Evolutionary conservation across 441 rosid genomes (phyloP).

Genomic region (Populus hybrid): DNA sequence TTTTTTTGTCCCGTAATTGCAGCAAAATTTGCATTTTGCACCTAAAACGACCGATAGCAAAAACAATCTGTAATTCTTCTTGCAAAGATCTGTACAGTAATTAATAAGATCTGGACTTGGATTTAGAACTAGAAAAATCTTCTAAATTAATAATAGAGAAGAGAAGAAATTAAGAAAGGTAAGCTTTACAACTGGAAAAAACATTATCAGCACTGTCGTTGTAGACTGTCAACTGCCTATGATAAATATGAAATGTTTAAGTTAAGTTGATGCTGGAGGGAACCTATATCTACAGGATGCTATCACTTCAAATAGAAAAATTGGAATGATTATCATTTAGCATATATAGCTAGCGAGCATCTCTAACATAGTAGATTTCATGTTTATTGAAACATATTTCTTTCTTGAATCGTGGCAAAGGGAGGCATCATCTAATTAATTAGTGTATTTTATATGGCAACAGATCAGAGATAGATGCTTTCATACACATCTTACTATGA

Average conservation of each 20-base stretch:
- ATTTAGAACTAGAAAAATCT: too few relatives aligned
- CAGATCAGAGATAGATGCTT: conserved; percentile 14
- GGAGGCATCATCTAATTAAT: neutral
- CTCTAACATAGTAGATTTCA: conserved; percentile 7
- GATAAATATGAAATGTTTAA: conserved; percentile 11
- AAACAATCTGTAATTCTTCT: too few relatives aligned
- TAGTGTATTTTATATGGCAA: neutral
- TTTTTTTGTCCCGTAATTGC: too few relatives aligned
- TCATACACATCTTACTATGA: neutral
- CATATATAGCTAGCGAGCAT: neutral
- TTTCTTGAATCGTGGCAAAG: neutral
- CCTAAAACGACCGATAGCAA: too few relatives aligned
- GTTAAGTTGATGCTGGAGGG: neutral
- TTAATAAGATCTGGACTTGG: too few relatives aligned
- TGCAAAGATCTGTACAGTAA: too few relatives aligned
- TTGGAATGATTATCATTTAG: neutral
- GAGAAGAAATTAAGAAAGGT: too few relatives aligned
- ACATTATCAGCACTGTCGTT: neutral
- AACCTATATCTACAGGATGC: conserved; percentile 21
- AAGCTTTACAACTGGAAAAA: conserved; percentile 5
- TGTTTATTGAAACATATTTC: neutral
- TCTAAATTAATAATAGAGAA: too few relatives aligned
- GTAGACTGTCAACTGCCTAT: neutral
- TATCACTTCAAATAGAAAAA: conserved; percentile 16
- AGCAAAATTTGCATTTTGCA: too few relatives aligned